Evolutionary conservation across 352 stramenopile species (phyloP), one percentile per base, ranked within the genome.

Genomic region (Globisporangium takayamanum): DNA sequence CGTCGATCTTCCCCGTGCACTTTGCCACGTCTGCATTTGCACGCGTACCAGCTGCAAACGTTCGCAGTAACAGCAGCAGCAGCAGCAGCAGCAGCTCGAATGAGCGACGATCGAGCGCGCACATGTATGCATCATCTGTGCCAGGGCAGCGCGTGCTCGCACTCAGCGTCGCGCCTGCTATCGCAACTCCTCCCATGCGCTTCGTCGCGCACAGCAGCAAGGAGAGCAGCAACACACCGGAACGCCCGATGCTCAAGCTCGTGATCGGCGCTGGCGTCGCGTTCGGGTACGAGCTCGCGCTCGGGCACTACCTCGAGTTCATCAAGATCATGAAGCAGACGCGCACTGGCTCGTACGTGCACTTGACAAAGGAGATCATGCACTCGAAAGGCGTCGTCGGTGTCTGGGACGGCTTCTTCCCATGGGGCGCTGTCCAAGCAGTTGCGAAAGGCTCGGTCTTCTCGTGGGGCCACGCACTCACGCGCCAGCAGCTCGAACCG

Each of bases 321-420:
- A 76, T 97, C 60, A 98, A 98, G 73, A 95, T 98, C 76, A 88
- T 93, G 71, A 97, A 96, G 74, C 87, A 96, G 72, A 95, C 85
- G 51, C 78, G 80, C 49, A 88, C 83, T 8, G 64, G 74, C 60
- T 89, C 85, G 53, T 98, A 98, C 67, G 50, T 72, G 36, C 60
- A 79, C 22, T 71, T 97, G 54, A 80, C 84, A 48, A 77, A 78
- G 37, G 70, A 88, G 44, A 97, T 98, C 71, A 92, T 95, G 55
- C 58, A 74, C 37, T 57, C 85, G 54, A 97, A 97, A 67, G 92
- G 92, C 39, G 66, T 97, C 49, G 68, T 79, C 25, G 92, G 92
- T 53, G 72, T 97, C 60, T 97, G 88, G 88, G 92, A 98, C 66
- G 92, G 92, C 7, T 98, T 98, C 69, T 80, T 97, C 53, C 92